Base-by-base conservation (phyloP, 179 eudicot species). In the Actinidia polygama region DNA sequence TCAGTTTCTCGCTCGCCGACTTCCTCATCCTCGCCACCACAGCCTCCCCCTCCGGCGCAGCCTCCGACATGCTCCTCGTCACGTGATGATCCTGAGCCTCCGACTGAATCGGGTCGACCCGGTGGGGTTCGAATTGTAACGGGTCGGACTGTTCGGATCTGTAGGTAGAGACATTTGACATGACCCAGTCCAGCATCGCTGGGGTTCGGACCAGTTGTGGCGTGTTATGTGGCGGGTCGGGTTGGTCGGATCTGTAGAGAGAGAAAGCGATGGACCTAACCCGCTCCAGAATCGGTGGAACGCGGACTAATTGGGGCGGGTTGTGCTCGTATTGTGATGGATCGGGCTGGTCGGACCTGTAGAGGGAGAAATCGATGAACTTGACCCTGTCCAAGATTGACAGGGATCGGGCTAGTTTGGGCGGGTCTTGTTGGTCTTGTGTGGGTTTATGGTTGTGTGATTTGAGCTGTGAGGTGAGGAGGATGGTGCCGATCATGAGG, bases 401-500 rank as follows among this genome's bases (percentile, higher is more conserved):
- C 0, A 89, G 86, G 5, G 83, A 47, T 47, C 87, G 86, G 86
- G 11, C 46, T 71, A 84, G 81, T 36, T 77, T 80, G 59, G 82
- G 59, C 9, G 55, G 80, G 63, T 9, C 15, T 4, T 61, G 40
- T 51, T 58, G 14, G 73, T 57, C 21, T 53, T 44, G 24, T 8
- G 75, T 5, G 58, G 83, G 26, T 66, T 24, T 11, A 40, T 82
- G 66, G 30, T 61, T 1, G 15, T 68, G 85, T 6, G 76, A 9
- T 51, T 82, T 84, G 83, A 73, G 64, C 70, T 23, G 78, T 16
- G 91, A 88, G 68, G 84, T 64, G 73, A 93, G 18, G 79, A 83
- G 58, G 36, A 93, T 89, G 71, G 88, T 87, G 68, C 79, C 92
- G 68, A 93, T 87, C 64, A 88, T 77, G 80, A 89, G 79, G 90